Conservation (phyloP, 2,329 filamentous ascomycete genomes). For the Zymoseptoria pseudotritici region DNA sequence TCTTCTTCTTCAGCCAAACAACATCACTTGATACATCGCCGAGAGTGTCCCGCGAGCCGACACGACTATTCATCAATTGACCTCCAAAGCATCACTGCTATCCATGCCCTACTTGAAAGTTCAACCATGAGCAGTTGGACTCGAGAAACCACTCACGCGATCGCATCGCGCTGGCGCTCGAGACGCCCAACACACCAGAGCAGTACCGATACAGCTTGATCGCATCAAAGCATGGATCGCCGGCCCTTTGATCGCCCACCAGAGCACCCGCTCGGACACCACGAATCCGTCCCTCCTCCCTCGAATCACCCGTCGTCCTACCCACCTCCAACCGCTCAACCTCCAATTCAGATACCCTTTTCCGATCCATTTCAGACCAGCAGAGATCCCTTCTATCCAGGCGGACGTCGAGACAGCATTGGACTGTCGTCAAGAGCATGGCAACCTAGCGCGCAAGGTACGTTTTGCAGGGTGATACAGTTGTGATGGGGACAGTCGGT, state of each 20-base stretch:
- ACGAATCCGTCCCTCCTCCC: slow-evolving; percentile 24
- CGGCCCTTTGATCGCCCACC: slow-evolving; percentile 29
- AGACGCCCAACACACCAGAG: background rate
- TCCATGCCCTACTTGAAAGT: background rate
- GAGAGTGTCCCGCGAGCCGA: background rate
- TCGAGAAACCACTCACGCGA: background rate
- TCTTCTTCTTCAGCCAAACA: background rate
- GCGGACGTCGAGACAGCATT: slow-evolving; percentile 36
- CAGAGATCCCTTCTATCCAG: slow-evolving; percentile 41
- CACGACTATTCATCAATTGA: background rate
- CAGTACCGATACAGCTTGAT: background rate
- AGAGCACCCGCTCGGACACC: slow-evolving; percentile 32
- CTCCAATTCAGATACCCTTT: slow-evolving; percentile 40
- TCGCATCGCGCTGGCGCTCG: background rate
- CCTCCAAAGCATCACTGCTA: background rate
- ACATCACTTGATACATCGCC: background rate
- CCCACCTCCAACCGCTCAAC: slow-evolving; percentile 28
- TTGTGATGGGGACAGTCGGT: background rate
- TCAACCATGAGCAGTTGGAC: background rate
- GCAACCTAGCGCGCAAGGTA: slow-evolving; percentile 21
- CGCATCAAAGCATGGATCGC: slow-evolving; percentile 22
- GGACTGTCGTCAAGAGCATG: slow-evolving; percentile 29
- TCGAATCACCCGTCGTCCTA: slow-evolving; percentile 31
- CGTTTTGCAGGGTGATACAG: slow-evolving; percentile 7
- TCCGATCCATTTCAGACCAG: slow-evolving; percentile 39